Evolutionary conservation across 305 asterid species (phyloP), one percentile per base, ranked within the genome.

Genomic region (Euphrasia arctica): DNA sequence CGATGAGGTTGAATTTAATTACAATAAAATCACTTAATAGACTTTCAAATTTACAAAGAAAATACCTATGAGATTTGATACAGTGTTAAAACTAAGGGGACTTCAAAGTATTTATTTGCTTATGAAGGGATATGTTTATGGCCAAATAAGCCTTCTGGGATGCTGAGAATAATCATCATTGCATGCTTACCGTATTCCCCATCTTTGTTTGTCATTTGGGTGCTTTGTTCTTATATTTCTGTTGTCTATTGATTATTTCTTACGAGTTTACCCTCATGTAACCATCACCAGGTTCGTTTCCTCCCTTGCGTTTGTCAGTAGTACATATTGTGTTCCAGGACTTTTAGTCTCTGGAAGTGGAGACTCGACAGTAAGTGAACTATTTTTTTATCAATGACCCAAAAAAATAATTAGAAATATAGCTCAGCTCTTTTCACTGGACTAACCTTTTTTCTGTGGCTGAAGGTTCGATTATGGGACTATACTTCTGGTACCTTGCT

Each of bases 381-480:
- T 74, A n/a, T 54, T 4, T 39, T 50, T 45, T 9, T 57, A 62
- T 65, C 52, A 28, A 62, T 68, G n/a, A 60, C 15, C 15, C 5
- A n/a, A n/a, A n/a, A 12, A 64, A 18, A 18, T 56, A 39, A 51
- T n/a, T 32, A 65, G 2, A 1, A 39, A 39, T 39, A 13, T 10
- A 27, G 62, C 3, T 52, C 9, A 41, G 34, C 61, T 42, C 42
- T 51, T 60, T 60, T 47, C 36, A 41, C 41, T 49, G 65, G 22
- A 18, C 22, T 18, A 18, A 18, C 22, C 22, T 18, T 18, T 18
- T 18, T 18, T 18, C 22, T 18, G 22, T 18, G 22, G 41, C 68
- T 75, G 32, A 83, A 93, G 99, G 96, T 93, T 68, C 96, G 97
- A 28, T 72, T 92, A 63, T 92, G 98, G 97, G 94, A 92, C 63